phyloP scores from a whole-genome alignment of 2,329 filamentous ascomycete species.

The Cytospora piceae region DNA sequence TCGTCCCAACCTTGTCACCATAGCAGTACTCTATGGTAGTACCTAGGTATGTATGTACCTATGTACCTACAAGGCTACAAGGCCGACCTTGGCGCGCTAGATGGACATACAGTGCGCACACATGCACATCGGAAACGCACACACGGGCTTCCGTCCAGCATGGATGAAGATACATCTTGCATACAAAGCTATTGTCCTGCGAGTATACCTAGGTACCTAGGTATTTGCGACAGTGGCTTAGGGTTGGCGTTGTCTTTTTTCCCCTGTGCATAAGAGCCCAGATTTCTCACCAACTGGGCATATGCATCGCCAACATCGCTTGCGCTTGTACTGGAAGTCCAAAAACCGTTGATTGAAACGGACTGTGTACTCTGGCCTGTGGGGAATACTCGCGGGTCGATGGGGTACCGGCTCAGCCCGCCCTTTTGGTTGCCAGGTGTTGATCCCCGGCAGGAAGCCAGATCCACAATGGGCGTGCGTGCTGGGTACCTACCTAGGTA shows the following conservation, averaged over 20 bases:
- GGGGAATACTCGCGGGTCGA: background rate
- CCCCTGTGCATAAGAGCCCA: background rate
- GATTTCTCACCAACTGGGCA: too few relatives aligned
- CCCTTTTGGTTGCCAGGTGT: background rate
- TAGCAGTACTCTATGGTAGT: background rate
- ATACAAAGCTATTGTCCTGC: background rate
- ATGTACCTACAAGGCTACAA: background rate
- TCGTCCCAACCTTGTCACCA: background rate
- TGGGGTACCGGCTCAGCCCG: slow-evolving; percentile 5
- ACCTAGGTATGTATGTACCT: background rate
- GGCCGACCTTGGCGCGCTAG: background rate
- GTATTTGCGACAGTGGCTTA: background rate
- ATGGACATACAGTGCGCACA: background rate
- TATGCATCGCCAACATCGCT: background rate
- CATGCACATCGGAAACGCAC: background rate
- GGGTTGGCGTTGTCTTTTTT: background rate
- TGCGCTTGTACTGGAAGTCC: background rate
- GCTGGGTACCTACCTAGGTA: background rate
- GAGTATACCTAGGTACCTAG: background rate
- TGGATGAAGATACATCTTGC: background rate
- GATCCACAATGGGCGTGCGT: background rate
- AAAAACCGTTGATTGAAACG: background rate
- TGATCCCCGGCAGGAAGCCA: background rate
- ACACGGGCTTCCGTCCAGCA: background rate
- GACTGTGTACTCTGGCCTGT: background rate